A percentile compares a stretch with the other conserved stretches of the same genome.
These are phyloP conservation scores for Salix udensis DNA, from an alignment of 345 rosid genomes.

Conservation along the genomic window DNA sequence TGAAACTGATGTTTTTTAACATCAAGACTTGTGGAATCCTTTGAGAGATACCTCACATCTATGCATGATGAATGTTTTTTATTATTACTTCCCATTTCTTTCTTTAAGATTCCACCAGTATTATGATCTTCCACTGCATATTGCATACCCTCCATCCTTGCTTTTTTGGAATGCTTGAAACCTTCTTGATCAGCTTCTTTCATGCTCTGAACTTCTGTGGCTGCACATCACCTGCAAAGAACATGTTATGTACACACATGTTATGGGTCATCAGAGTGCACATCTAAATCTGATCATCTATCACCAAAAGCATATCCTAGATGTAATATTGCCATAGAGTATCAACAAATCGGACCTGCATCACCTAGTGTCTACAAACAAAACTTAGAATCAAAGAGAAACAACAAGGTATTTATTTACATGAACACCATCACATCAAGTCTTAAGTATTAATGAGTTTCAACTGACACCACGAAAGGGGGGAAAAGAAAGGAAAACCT, in stretches of 20 bases:
- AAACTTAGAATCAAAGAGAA: not conserved
- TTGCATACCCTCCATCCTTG: not conserved
- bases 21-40: not conserved
- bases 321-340: not conserved
- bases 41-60: not conserved
- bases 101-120: not conserved
- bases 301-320: not conserved
- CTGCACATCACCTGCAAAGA: slow-evolving; percentile 3
- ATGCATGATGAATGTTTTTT: not conserved
- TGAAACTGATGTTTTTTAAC: not conserved
- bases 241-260: slow-evolving; percentile 9
- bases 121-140: not conserved
- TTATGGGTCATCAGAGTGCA: not conserved
- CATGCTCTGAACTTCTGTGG: not conserved
- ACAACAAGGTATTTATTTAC: not conserved
- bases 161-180: slow-evolving; percentile 5
- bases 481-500: not conserved
- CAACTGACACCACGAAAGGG: not conserved
- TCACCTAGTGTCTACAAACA: not conserved
- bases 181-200: not conserved
- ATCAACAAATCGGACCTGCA: not conserved
- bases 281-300: not conserved
- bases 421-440: slow-evolving; percentile 37
- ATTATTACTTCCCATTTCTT: slow-evolving; percentile 1
- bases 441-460: slow-evolving; percentile 23